These are phyloP conservation scores for Dacryopinax primogenitus DNA, from an alignment of 768 basidiomycete genomes.

Conservation along the genomic window DNA sequence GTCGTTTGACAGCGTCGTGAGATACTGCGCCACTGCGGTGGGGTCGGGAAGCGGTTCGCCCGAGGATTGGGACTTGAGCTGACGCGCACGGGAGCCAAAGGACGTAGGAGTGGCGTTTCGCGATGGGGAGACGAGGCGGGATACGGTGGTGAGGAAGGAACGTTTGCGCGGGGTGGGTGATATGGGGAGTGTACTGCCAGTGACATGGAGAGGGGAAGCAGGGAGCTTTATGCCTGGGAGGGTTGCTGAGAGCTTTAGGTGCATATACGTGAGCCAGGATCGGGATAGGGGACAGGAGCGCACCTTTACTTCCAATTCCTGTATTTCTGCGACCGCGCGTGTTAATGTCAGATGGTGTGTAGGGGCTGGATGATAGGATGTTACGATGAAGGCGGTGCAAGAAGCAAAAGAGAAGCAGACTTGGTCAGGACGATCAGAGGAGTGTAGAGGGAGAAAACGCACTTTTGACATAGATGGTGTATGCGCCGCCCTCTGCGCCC, in stretches of 20 bases:
- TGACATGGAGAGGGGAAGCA: conserved; percentile 34
- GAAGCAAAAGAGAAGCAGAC: conserved; percentile 22
- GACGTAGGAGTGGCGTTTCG: conserved; percentile 30
- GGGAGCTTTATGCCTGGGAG: conserved; percentile 48
- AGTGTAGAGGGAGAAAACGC: too few species aligned
- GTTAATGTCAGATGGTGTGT: conserved; percentile 83
- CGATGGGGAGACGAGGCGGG: conserved; percentile 64
- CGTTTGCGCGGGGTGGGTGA: conserved; percentile 36
- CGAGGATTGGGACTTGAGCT: conserved; percentile 38
- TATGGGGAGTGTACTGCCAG: not conserved
- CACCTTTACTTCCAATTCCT: conserved; percentile 63
- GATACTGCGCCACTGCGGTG: conserved; percentile 61
- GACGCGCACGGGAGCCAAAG: not conserved
- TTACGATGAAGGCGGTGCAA: conserved; percentile 14
- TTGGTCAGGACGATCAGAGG: too few species aligned
- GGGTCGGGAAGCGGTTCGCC: conserved; percentile 30
- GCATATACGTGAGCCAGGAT: not conserved
- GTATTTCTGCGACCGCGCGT: conserved; percentile 59
- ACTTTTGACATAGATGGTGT: conserved; percentile 86
- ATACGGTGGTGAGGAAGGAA: conserved; percentile 75
- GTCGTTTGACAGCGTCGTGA: conserved; percentile 65
- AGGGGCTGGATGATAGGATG: conserved; percentile 43
- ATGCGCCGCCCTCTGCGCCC: conserved; percentile 30
- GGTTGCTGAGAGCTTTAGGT: conserved; percentile 43
- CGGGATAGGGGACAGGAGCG: not conserved